A percentile compares a stretch with the other conserved stretches of the same genome.
These are phyloP conservation scores for Dactylonectria estremocensis DNA, from an alignment of 2,329 filamentous ascomycete genomes.

Conservation along the genomic window DNA sequence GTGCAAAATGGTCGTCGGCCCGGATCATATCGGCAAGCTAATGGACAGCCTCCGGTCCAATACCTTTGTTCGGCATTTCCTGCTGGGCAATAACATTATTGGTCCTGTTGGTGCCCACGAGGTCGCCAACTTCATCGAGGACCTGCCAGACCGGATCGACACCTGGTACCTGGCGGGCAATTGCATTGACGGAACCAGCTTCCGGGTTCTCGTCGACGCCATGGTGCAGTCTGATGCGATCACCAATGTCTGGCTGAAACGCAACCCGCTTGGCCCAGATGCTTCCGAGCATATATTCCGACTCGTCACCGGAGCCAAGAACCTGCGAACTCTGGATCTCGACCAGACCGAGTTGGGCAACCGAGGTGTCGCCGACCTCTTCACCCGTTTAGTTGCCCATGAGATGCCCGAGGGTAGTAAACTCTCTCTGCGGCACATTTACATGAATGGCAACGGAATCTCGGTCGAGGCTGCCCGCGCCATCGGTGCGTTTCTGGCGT, in stretches of 20 bases:
- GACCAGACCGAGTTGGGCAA: slow-evolving; percentile 68
- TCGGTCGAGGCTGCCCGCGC: slow-evolving; percentile 49
- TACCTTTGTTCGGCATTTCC: slow-evolving; percentile 64
- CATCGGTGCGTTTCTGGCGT: slow-evolving; percentile 52
- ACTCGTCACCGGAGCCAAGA: slow-evolving; percentile 59
- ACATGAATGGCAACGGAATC: slow-evolving; percentile 56
- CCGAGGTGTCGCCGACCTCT: slow-evolving; percentile 61
- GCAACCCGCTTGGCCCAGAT: slow-evolving; percentile 63
- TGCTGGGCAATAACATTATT: slow-evolving; percentile 70
- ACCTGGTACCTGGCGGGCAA: slow-evolving; percentile 72
- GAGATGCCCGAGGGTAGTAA: slow-evolving; percentile 46
- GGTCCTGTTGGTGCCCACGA: slow-evolving; percentile 63
- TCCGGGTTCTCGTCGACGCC: slow-evolving; percentile 61
- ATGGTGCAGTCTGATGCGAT: slow-evolving; percentile 60
- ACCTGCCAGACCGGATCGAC: slow-evolving; percentile 63
- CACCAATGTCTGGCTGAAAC: slow-evolving; percentile 69
- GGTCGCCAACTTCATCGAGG: slow-evolving; percentile 62
- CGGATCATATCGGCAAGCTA: slow-evolving; percentile 64
- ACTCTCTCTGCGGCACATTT: slow-evolving; percentile 55
- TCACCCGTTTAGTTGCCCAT: slow-evolving; percentile 54
- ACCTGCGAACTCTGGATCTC: slow-evolving; percentile 66
- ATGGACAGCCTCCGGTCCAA: slow-evolving; percentile 65
- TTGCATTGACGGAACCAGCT: slow-evolving; percentile 62
- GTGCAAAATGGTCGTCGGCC: slow-evolving; percentile 70
- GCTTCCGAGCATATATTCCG: slow-evolving; percentile 59